These are phyloP conservation scores for Gnomoniopsis smithogilvyi DNA, from an alignment of 2,329 filamentous ascomycete species.

Conservation along the genomic window DNA sequence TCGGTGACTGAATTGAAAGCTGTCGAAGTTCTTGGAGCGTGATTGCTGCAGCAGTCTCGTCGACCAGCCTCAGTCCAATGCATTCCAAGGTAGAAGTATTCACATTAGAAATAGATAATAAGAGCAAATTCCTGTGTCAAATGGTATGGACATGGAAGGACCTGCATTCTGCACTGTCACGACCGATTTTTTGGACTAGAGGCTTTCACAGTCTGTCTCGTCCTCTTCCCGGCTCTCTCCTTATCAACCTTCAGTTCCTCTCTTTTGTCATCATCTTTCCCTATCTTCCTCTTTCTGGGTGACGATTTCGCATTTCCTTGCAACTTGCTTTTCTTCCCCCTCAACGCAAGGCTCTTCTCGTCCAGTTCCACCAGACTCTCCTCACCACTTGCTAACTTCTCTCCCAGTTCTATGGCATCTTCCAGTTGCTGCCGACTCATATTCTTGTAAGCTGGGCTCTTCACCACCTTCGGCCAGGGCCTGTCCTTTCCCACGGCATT, in stretches of 20 bases:
- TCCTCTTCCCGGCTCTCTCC: not conserved
- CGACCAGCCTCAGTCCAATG: not conserved
- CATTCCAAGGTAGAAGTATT: not conserved
- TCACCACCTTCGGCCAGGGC: constrained; percentile 9
- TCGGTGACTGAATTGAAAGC: constrained; percentile 41
- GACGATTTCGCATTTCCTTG: not conserved
- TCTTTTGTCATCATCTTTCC: not conserved
- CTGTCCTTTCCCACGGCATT: constrained; percentile 3
- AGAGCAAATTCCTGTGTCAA: no score
- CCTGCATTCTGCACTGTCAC: no score
- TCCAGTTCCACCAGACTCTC: constrained; percentile 4
- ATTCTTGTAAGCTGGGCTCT: constrained; percentile 12
- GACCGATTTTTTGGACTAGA: no score
- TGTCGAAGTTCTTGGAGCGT: constrained; percentile 10
- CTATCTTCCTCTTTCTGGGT: not conserved
- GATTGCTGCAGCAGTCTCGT: not conserved
- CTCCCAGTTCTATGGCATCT: constrained; percentile 1
- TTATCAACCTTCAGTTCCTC: not conserved
- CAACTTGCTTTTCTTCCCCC: constrained; percentile 5
- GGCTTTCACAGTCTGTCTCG: no score
- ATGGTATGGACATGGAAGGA: no score
- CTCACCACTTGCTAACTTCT: not conserved
- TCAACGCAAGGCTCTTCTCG: constrained; percentile 1
- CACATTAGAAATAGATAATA: no score
- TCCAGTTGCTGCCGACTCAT: constrained; percentile 7